phyloP scores from a whole-genome alignment of 768 basidiomycete species.

The Termitomyces sp. region DNA sequence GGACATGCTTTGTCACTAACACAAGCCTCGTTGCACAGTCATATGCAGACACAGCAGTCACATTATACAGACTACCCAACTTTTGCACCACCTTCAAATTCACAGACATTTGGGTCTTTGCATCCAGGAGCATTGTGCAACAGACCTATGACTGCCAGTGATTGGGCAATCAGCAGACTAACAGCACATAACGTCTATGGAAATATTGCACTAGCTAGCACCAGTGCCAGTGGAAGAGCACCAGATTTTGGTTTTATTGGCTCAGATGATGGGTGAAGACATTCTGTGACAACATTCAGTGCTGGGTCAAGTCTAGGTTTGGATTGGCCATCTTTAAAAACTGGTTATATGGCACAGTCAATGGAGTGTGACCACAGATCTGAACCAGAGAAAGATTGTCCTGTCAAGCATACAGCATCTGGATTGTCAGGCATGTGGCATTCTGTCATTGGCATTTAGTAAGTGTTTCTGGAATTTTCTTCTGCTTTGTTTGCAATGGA shows the following conservation, averaged over 20 bases:
- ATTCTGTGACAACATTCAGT: not conserved
- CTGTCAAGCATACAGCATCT: not conserved
- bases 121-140: not conserved
- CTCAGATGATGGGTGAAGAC: conserved; percentile 1
- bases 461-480: conserved; percentile 36
- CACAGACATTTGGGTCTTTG: not conserved
- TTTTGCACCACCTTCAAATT: not conserved
- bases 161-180: not conserved
- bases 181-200: conserved; percentile 1
- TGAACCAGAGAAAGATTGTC: not conserved
- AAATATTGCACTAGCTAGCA: not conserved
- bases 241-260: not conserved
- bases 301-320: not conserved
- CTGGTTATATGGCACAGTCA: not conserved
- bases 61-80: conserved; percentile 1
- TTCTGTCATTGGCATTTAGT: conserved; percentile 74
- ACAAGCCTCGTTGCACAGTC: not conserved
- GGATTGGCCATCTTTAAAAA: conserved; percentile 6
- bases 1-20: conserved; percentile 1
- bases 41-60: not conserved
- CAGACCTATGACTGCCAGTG: not conserved
- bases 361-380: conserved; percentile 2
- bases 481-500: conserved; percentile 4
- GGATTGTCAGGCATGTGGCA: conserved; percentile 27
- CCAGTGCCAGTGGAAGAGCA: not conserved